Conservation (phyloP, 2,329 filamentous ascomycete genomes). For the Fusarium nodosum region DNA sequence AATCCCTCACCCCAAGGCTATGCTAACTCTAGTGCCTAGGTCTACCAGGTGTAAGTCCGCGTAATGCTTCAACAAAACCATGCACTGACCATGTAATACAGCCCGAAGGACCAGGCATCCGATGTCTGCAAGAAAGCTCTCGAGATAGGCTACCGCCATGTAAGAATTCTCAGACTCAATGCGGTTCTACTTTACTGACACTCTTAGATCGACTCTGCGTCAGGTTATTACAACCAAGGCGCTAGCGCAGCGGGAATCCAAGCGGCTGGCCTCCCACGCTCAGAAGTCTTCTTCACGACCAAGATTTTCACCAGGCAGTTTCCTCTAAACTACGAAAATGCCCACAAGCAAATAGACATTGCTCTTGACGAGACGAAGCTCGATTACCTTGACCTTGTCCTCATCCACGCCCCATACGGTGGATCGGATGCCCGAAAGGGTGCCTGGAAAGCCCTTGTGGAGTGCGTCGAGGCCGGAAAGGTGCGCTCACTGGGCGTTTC, state of each 20-base stretch:
- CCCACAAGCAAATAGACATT: conserved; percentile 73
- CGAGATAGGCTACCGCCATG: conserved; percentile 67
- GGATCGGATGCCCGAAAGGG: conserved; percentile 68
- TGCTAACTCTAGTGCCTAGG: conserved; percentile 53
- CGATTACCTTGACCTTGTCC: conserved; percentile 75
- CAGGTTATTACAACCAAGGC: conserved; percentile 65
- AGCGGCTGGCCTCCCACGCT: conserved; percentile 58
- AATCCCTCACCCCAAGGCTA: background rate
- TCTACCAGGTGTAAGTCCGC: conserved; percentile 64
- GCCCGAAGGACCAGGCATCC: conserved; percentile 51
- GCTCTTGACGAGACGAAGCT: conserved; percentile 73
- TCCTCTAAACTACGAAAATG: conserved; percentile 69
- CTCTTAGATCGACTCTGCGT: conserved; percentile 66
- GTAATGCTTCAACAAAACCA: conserved; percentile 24
- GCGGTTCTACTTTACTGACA: background rate
- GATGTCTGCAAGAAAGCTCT: conserved; percentile 62
- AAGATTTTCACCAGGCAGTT: conserved; percentile 63
- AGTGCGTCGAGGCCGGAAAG: conserved; percentile 72
- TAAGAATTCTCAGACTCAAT: conserved; percentile 44
- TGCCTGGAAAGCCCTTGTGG: conserved; percentile 74
- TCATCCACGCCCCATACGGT: conserved; percentile 73
- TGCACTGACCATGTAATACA: conserved; percentile 36
- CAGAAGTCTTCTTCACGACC: conserved; percentile 68
- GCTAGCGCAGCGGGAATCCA: conserved; percentile 62
- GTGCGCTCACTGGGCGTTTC: conserved; percentile 73